phyloP scores from a whole-genome alignment of 805 yeast genomes.

The Maudiozyma bulderi region DNA sequence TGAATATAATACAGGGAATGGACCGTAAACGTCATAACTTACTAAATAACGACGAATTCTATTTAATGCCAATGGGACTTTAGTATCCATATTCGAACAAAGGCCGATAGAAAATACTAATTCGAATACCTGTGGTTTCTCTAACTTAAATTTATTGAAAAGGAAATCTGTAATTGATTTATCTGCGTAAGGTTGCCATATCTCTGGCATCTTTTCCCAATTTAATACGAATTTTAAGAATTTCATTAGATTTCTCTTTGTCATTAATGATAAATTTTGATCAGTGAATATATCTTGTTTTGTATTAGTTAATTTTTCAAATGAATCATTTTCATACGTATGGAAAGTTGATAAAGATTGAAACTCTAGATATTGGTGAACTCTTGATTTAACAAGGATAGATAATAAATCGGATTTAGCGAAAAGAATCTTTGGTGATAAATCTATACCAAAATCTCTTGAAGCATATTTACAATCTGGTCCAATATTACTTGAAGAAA shows the following conservation, averaged over 20 bases:
- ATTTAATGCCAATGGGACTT: constrained; percentile 65
- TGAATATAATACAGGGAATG: constrained; percentile 83
- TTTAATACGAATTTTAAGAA: constrained; percentile 78
- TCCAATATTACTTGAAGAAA: constrained; percentile 47
- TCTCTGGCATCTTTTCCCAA: constrained; percentile 50
- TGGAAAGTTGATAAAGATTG: constrained; percentile 83
- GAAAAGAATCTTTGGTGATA: constrained; percentile 79
- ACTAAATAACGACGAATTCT: constrained; percentile 75
- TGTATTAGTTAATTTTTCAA: constrained; percentile 75
- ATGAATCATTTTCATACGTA: constrained; percentile 85
- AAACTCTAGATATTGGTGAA: constrained; percentile 84
- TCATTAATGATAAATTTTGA: constrained; percentile 59
- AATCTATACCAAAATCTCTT: constrained; percentile 76
- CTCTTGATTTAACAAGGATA: constrained; percentile 72
- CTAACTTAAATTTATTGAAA: constrained; percentile 56
- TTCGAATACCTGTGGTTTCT: constrained; percentile 68
- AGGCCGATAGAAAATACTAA: constrained; percentile 80
- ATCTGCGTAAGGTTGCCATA: constrained; percentile 48
- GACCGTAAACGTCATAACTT: constrained; percentile 87
- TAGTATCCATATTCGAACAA: constrained; percentile 48
- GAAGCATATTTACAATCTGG: constrained; percentile 36
- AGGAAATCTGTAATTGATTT: constrained; percentile 53
- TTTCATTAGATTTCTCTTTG: constrained; percentile 77
- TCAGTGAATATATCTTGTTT: constrained; percentile 92
- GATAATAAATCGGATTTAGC: constrained; percentile 82